Percentiles rank a stretch among this genome's conserved stretches.
These are phyloP conservation scores for Volutella citrinella DNA, from an alignment of 2,329 filamentous ascomycete genomes.

Conservation along the genomic window DNA sequence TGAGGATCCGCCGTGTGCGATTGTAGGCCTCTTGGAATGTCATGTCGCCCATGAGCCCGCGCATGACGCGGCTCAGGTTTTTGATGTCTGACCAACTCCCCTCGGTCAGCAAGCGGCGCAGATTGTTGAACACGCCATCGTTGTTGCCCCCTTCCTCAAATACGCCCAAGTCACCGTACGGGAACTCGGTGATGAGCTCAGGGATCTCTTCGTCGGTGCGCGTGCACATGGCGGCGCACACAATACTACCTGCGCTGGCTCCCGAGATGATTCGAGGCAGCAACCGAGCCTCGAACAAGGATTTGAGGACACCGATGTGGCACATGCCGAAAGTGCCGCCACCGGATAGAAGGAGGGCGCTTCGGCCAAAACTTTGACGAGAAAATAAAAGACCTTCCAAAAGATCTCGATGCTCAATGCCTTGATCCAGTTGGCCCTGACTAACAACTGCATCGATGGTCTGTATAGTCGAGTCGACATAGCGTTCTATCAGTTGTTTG, in stretches of 20 bases:
- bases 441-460: constrained; percentile 73
- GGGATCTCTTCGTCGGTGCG: constrained; percentile 78
- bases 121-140: constrained; percentile 65
- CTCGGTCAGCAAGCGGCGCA: constrained; percentile 73
- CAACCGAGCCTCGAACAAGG: constrained; percentile 70
- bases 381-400: constrained; percentile 69
- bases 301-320: constrained; percentile 83
- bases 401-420: constrained; percentile 55
- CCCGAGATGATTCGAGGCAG: constrained; percentile 85
- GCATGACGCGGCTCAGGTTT: constrained; percentile 79
- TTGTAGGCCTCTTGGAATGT: constrained; percentile 97
- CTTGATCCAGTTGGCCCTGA: constrained; percentile 49
- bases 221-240: constrained; percentile 76
- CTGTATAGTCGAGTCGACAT: constrained; percentile 74
- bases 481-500: constrained; percentile 81
- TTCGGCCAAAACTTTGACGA: constrained; percentile 80
- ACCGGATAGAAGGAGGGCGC: constrained; percentile 77
- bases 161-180: constrained; percentile 75
- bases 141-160: constrained; percentile 63
- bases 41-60: constrained; percentile 75
- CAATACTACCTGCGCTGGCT: constrained; percentile 83
- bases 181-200: constrained; percentile 64
- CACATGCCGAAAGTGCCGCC: constrained; percentile 91
- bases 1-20: constrained; percentile 85
- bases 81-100: constrained; percentile 83